Evolutionary conservation across 148 eudicot species (phyloP).

Genomic region (Heliamphora exappendiculata): DNA sequence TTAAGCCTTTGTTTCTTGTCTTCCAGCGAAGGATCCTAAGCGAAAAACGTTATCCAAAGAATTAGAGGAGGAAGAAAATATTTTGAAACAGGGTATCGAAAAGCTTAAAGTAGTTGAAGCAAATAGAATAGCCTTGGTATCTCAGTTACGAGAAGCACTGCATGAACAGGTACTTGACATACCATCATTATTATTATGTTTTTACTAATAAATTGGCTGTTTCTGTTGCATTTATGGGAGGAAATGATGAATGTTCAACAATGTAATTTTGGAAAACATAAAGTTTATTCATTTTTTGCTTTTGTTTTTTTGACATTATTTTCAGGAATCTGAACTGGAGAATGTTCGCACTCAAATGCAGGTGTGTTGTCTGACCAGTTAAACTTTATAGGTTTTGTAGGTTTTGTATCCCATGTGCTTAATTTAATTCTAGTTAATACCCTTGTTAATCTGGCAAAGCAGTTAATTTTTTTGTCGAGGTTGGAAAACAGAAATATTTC

Average conservation of each 20-base stretch:
- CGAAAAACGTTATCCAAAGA: constrained; percentile 64
- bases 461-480: too few species aligned
- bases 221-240: neutral
- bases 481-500: too few species aligned
- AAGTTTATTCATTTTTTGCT: neutral
- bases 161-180: constrained; percentile 62
- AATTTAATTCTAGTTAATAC: too few species aligned
- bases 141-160: constrained; percentile 70
- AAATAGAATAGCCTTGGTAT: constrained; percentile 68
- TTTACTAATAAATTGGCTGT: neutral
- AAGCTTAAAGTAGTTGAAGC: constrained; percentile 78
- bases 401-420: too few species aligned
- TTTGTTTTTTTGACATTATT: neutral
- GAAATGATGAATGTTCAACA: neutral
- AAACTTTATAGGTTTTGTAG: neutral
- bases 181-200: neutral
- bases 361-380: constrained; percentile 31
- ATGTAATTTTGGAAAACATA: neutral
- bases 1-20: constrained; percentile 16
- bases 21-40: constrained; percentile 77
- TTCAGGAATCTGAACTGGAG: constrained; percentile 93
- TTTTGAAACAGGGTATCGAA: constrained; percentile 61
- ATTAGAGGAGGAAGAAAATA: constrained; percentile 71
- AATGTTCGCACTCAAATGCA: constrained; percentile 85
- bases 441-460: too few species aligned